These are phyloP conservation scores for Penicillium canariense DNA, from an alignment of 495 filamentous ascomycete genomes.

Conservation along the genomic window DNA sequence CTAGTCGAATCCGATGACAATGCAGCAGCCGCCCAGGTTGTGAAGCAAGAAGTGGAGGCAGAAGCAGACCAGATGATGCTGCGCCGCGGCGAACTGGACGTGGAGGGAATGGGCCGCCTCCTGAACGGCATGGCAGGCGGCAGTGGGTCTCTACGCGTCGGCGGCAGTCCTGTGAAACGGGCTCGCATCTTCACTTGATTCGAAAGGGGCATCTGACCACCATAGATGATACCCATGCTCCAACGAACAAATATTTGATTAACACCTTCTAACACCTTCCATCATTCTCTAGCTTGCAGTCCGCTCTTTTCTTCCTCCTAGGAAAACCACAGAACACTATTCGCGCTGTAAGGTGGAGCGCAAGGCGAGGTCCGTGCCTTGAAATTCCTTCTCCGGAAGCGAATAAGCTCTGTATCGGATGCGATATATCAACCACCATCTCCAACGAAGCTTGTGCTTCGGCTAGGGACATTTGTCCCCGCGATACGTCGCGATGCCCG, in stretches of 20 bases:
- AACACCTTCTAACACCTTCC: conserved; percentile 9
- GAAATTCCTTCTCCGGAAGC: conserved; percentile 42
- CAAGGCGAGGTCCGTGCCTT: conserved; percentile 56
- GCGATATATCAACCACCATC: conserved; percentile 51
- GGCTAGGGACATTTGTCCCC: not conserved
- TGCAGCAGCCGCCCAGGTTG: conserved; percentile 2
- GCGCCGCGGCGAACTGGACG: conserved; percentile 46
- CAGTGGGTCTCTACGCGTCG: conserved; percentile 32
- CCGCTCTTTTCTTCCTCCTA: conserved; percentile 6
- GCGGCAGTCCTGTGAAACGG: conserved; percentile 39
- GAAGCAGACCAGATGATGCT: conserved; percentile 47
- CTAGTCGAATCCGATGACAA: conserved; percentile 30
- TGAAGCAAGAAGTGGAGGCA: conserved; percentile 20
- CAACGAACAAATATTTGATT: conserved; percentile 2
- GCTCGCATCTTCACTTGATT: conserved; percentile 40
- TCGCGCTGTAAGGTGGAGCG: conserved; percentile 58
- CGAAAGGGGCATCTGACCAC: conserved; percentile 10
- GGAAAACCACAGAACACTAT: conserved; percentile 12
- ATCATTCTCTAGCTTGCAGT: conserved; percentile 10
- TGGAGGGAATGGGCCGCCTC: conserved; percentile 52
- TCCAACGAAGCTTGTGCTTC: conserved; percentile 7
- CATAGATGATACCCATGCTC: conserved; percentile 33
- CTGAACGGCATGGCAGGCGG: conserved; percentile 45
- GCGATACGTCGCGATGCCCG: conserved; percentile 9
- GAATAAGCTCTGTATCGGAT: conserved; percentile 59